Evolutionary conservation across 805 yeast species (phyloP), one percentile per base, ranked within the genome.

Genomic region (Wickerhamia fluorescens): DNA sequence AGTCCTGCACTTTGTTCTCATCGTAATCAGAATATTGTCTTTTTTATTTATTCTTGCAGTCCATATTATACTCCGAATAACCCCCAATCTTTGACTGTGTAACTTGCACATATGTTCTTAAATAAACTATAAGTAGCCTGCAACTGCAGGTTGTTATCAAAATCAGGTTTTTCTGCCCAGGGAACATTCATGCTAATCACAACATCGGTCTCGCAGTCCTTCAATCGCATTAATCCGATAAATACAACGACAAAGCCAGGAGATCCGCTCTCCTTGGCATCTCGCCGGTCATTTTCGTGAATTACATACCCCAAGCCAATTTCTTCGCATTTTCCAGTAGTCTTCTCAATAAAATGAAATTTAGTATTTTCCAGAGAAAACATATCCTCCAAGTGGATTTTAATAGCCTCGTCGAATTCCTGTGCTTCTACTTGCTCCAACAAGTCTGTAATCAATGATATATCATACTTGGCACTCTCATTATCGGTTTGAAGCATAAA

Each of bases 391-490:
- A 78, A 41, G 51, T 82, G 89, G 20, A 55, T 61, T 5, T 55
- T 44, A 14, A 78, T 45, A 0, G 80, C 78, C 5, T 54, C 35
- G 11, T 62, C 65, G 13, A 57, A 59, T 0, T 36, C 37, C 7
- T 37, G 43, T 1, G 53, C 58, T 1, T 55, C 61, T 0, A 74
- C 72, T 15, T 56, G 42, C 40, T 81, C 84, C 37, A 81, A 51
- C 10, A 81, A 49, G 37, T 81, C 92, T 12, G 81, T 46, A n/a
- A 81, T 75, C 7, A 80, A 48, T 11, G 81, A 70, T 39, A 69
- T 75, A 30, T 76, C 72, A 26, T 64, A 46, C 28, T 37, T 42
- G 27, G 45, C 33, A 15, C 36, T 26, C 14, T 41, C 38, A 7
- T 56, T 9, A 56, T 38, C 8, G 59, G 45, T 36, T 25, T 60